phyloP scores from a whole-genome alignment of 1,284 basidiomycete genomes.

The Kalmanozyma brasiliensis region DNA sequence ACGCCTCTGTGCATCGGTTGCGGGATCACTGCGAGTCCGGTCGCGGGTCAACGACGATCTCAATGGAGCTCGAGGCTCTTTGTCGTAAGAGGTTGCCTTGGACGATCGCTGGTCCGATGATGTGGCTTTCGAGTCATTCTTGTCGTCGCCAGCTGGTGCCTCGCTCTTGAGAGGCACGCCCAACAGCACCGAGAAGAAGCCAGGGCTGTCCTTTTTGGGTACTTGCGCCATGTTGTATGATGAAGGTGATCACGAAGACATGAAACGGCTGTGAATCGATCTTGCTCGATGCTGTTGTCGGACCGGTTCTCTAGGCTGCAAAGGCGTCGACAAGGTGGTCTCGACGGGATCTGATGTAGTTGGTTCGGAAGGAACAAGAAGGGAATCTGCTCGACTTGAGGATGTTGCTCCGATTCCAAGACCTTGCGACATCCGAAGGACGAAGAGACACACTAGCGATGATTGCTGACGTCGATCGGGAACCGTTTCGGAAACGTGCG shows the following conservation, averaged over 20 bases:
- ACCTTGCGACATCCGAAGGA: too few species aligned
- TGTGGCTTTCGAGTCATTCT: neutral
- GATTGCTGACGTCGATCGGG: too few species aligned
- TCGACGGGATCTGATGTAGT: too few species aligned
- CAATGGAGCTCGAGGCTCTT: neutral
- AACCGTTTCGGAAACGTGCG: too few species aligned
- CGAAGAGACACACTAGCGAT: too few species aligned
- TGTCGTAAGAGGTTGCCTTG: neutral
- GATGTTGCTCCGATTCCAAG: too few species aligned
- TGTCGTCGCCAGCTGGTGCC: constrained; percentile 5
- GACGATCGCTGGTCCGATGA: neutral
- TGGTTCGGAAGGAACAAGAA: too few species aligned
- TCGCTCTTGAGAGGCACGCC: constrained; percentile 9
- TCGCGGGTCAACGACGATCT: constrained; percentile 13
- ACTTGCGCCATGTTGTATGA: constrained; percentile 14
- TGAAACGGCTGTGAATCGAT: neutral
- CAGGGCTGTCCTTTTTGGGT: constrained; percentile 12
- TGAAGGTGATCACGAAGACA: constrained; percentile 6
- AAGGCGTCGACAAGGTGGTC: too few species aligned
- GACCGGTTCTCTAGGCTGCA: neutral
- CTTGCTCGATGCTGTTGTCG: neutral
- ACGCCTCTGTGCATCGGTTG: neutral
- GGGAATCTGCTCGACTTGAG: too few species aligned
- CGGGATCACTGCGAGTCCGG: neutral
- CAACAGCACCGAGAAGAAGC: constrained; percentile 42